phyloP scores from a whole-genome alignment of 306 rosid species.

The Albizia julibrissin region DNA sequence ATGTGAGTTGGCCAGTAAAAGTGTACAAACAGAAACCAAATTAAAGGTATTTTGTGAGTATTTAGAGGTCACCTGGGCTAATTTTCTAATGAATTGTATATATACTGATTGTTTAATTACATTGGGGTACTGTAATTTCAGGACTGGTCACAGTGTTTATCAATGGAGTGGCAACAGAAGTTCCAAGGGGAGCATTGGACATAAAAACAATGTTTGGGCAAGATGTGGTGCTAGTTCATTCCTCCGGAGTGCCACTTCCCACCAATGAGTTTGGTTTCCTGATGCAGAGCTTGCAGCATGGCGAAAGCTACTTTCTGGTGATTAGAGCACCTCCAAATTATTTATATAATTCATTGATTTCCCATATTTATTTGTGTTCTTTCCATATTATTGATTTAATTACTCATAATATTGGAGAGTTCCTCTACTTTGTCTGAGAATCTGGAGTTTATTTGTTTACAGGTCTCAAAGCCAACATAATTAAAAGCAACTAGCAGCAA shows the following conservation, averaged over 20 bases:
- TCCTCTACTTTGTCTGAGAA: background rate
- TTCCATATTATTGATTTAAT: background rate
- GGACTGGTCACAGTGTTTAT: conserved; percentile 75
- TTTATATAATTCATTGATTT: background rate
- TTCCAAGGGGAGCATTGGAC: conserved; percentile 74
- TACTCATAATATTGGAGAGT: background rate
- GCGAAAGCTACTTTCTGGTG: conserved; percentile 79
- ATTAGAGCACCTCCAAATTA: background rate
- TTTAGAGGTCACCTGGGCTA: background rate
- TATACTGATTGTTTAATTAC: background rate
- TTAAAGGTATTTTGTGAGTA: background rate
- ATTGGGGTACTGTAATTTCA: conserved; percentile 20
- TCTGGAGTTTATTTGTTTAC: conserved; percentile 26
- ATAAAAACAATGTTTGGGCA: conserved; percentile 72
- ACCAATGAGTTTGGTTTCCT: conserved; percentile 74
- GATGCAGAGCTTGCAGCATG: conserved; percentile 70
- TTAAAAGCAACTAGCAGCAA: conserved; percentile 29
- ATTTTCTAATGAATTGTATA: background rate
- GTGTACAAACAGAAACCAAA: background rate
- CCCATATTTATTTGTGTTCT: background rate
- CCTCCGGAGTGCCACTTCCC: conserved; percentile 77
- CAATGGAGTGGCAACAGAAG: conserved; percentile 81
- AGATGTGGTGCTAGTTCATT: conserved; percentile 70
- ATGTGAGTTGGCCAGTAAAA: background rate
- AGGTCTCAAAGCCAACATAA: conserved; percentile 60